Evolutionary conservation across 768 basidiomycete genomes (phyloP).

Genomic region (Hygrocybe punicea): DNA sequence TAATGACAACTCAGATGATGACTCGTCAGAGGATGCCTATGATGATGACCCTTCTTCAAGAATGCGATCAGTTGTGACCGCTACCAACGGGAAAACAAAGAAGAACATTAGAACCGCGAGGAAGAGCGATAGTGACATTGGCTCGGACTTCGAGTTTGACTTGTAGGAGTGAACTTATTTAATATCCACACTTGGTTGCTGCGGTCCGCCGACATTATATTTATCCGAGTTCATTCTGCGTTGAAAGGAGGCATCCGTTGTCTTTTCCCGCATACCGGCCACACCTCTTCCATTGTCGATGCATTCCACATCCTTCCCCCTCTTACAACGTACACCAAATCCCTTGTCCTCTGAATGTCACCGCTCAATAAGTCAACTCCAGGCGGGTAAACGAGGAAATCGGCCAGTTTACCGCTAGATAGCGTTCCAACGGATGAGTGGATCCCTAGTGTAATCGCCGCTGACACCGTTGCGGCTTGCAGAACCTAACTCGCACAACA

Average conservation of each 20-base stretch:
- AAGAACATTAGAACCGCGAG: constrained; percentile 54
- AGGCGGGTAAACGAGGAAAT: constrained; percentile 63
- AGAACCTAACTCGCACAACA: constrained; percentile 44
- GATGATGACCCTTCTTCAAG: constrained; percentile 39
- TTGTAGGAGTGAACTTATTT: constrained; percentile 35
- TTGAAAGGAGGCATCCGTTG: constrained; percentile 60
- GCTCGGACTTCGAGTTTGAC: constrained; percentile 81
- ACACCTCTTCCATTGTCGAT: constrained; percentile 61
- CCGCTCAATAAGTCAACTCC: constrained; percentile 55
- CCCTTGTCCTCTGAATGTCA: constrained; percentile 47
- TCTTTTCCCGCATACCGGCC: constrained; percentile 61
- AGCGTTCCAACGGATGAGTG: constrained; percentile 60
- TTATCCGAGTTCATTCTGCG: constrained; percentile 31
- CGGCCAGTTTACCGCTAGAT: constrained; percentile 64
- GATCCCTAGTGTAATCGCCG: constrained; percentile 63
- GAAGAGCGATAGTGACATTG: constrained; percentile 48
- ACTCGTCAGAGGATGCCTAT: too few relatives aligned
- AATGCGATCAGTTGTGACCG: constrained; percentile 55
- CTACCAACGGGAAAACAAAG: constrained; percentile 46
- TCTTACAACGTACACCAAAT: constrained; percentile 55
- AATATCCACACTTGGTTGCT: background rate
- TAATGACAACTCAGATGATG: constrained; percentile 44
- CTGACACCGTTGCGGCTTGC: constrained; percentile 64
- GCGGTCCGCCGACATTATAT: background rate
- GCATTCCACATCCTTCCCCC: constrained; percentile 74